Evolutionary conservation across 1,284 basidiomycete species (phyloP).

Genomic region (Ceratobasidium sp.): DNA sequence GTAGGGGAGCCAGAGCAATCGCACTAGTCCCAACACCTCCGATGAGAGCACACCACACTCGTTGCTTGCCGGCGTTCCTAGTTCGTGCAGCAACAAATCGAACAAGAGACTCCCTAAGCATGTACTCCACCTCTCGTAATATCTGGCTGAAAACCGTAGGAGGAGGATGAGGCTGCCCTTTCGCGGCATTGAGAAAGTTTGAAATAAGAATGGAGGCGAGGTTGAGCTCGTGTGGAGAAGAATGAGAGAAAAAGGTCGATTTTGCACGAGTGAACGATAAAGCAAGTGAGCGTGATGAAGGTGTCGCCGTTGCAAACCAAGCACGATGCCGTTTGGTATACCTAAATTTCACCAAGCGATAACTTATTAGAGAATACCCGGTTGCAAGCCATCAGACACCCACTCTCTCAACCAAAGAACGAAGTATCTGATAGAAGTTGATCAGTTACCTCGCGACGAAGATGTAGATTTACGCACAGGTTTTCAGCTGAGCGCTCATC

Average conservation of each 20-base stretch:
- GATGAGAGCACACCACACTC: conserved; percentile 45
- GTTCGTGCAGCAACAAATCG: conserved; percentile 45
- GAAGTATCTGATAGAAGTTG: conserved; percentile 45
- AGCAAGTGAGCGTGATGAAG: conserved; percentile 40
- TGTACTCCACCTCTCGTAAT: conserved; percentile 35
- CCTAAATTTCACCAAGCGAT: no score
- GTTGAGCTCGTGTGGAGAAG: conserved; percentile 46
- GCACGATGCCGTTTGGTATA: conserved; percentile 42
- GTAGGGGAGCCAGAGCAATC: conserved; percentile 37
- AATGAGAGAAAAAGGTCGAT: conserved; percentile 49
- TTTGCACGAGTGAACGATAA: conserved; percentile 46
- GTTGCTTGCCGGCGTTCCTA: conserved; percentile 45
- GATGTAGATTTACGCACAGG: conserved; percentile 36
- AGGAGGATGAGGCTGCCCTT: conserved; percentile 42
- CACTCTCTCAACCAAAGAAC: conserved; percentile 48
- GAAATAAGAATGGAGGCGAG: conserved; percentile 43
- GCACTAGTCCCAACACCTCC: conserved; percentile 37
- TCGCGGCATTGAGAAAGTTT: conserved; percentile 40
- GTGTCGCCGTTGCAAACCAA: conserved; percentile 38
- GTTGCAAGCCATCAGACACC: conserved; percentile 1
- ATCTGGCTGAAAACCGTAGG: conserved; percentile 32
- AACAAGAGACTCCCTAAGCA: conserved; percentile 46
- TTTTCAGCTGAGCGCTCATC: conserved; percentile 49
- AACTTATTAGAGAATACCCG: no score
- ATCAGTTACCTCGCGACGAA: background rate